Percentiles rank a stretch among this genome's conserved stretches.
phyloP scores from a whole-genome alignment of 257 asterid species.

The Asclepias syriaca region DNA sequence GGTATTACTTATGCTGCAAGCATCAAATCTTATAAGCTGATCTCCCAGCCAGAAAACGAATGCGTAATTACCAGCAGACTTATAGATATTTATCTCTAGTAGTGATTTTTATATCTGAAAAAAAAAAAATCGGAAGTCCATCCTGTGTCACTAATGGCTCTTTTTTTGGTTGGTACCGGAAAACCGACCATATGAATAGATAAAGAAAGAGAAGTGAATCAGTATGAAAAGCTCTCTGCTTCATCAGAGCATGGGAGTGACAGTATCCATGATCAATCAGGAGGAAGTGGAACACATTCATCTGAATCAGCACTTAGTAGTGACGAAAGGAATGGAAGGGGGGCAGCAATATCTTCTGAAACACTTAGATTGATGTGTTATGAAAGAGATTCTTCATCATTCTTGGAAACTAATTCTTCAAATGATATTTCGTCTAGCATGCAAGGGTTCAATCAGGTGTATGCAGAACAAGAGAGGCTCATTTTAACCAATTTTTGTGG shows the following conservation, averaged over 20 bases:
- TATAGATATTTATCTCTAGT: neutral
- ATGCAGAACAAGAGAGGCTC: slow-evolving; percentile 63
- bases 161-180: slow-evolving; percentile 28
- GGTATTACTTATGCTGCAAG: slow-evolving; percentile 25
- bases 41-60: too few relatives aligned
- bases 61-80: neutral
- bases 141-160: neutral
- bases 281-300: slow-evolving; percentile 15
- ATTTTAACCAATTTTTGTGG: slow-evolving; percentile 40
- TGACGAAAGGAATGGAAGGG: slow-evolving; percentile 29
- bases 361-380: slow-evolving; percentile 55
- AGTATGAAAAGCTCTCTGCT: slow-evolving; percentile 16
- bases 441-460: slow-evolving; percentile 18
- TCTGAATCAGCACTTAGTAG: slow-evolving; percentile 22
- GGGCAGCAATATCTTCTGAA: slow-evolving; percentile 49
- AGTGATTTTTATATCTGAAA: neutral
- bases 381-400: slow-evolving; percentile 30
- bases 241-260: slow-evolving; percentile 27
- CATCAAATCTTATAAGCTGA: neutral
- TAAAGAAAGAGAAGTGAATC: slow-evolving; percentile 15
- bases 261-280: slow-evolving; percentile 17
- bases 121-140: neutral
- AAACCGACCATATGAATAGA: slow-evolving; percentile 13
- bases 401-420: slow-evolving; percentile 15
- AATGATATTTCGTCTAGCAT: slow-evolving; percentile 18